Base-by-base conservation (phyloP, 1,139 yeast genomes). In the Hansenula lynferdii region DNA sequence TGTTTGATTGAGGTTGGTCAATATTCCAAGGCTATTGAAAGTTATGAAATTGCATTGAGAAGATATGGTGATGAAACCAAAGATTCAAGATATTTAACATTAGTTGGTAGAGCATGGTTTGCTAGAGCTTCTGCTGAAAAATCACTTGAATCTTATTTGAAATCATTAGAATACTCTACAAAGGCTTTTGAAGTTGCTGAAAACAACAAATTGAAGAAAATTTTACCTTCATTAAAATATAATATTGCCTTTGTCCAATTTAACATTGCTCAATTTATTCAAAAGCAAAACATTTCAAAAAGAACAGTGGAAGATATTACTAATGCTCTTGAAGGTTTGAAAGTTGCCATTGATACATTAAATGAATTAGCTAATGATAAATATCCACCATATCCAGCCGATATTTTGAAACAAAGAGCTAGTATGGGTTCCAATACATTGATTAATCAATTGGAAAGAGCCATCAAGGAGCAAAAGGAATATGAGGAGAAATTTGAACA, bases 31-130 rank as follows among this genome's bases (percentile, higher is more conserved):
- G 94, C 97, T 0, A 83, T 90, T 56, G 98, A 94, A 60, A 77
- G 78, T 50, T 92, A 90, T 60, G 95, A 85, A 47, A 72, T 84
- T 50, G 95, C 96, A 0, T 66, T 85, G 45, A 70, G 72, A 27
- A 72, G 84, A 55, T 83, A 75, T 58, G 74, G 82, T 18, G 73
- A 75, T 52, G 80, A 81, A 18, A 68, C 72, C 15, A 61, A 58
- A 38, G 64, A 56, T 35, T 47, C 87, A 0, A 80, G 76, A 54
- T 69, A 87, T 27, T 64, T 82, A 48, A 76, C 87, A 15, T 72
- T 85, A 49, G 71, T 92, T 43, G 97, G 96, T 28, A 76, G 94
- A 47, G 92, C 95, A 2, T 92, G 97, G 97, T 80, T 81, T 48
- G 74, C 82, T 19, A 76, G 97, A 56, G 98, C 92, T 8, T 61